These are phyloP conservation scores for Wickerhamiella parazyma DNA, from an alignment of 805 yeast species.

Conservation along the genomic window DNA sequence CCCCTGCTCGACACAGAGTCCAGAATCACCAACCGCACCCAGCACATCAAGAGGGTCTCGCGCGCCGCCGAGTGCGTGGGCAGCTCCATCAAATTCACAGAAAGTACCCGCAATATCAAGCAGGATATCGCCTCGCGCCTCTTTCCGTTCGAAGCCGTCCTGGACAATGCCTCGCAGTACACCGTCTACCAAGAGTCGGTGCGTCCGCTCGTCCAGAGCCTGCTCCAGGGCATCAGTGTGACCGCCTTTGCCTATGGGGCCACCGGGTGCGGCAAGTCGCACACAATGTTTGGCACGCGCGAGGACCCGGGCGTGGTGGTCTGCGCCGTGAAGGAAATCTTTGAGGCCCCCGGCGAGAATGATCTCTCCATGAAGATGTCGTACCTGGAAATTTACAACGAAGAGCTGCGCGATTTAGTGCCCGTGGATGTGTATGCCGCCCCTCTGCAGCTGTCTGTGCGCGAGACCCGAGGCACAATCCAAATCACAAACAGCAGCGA, in stretches of 20 bases:
- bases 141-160: conserved; percentile 57
- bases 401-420: conserved; percentile 67
- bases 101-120: background rate
- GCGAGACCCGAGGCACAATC: conserved; percentile 55
- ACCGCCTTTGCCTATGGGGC: conserved; percentile 93
- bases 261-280: conserved; percentile 94
- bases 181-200: conserved; percentile 59
- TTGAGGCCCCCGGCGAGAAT: conserved; percentile 45
- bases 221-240: conserved; percentile 75
- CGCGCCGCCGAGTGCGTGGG: background rate
- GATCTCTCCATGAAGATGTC: conserved; percentile 43
- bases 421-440: conserved; percentile 35
- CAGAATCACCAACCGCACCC: conserved; percentile 37
- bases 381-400: conserved; percentile 83
- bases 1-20: conserved; percentile 10
- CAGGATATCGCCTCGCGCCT: conserved; percentile 25
- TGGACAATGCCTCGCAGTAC: conserved; percentile 51
- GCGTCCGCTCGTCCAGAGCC: conserved; percentile 53
- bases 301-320: conserved; percentile 68
- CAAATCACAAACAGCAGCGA: conserved; percentile 57
- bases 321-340: conserved; percentile 64
- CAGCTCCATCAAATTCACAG: background rate
- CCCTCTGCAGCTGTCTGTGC: conserved; percentile 28
- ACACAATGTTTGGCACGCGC: conserved; percentile 68
- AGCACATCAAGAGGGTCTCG: background rate